These are phyloP conservation scores for Salix viminalis DNA, from an alignment of 345 rosid species.

Conservation along the genomic window DNA sequence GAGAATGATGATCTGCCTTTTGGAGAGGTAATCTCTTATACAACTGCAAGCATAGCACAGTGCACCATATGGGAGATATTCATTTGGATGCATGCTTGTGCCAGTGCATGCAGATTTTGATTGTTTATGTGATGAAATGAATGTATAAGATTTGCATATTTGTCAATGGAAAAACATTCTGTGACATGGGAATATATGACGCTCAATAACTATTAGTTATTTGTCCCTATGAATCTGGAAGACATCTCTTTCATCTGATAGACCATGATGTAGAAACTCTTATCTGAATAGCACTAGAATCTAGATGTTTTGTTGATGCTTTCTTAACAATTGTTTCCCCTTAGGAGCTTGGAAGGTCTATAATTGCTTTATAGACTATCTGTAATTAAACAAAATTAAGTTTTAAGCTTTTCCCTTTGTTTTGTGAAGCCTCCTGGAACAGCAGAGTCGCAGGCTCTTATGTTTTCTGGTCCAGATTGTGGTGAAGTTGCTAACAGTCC, in stretches of 20 bases:
- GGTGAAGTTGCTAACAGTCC: conserved; percentile 86
- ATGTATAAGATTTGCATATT: neutral
- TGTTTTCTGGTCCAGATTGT: conserved; percentile 74
- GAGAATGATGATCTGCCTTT: conserved; percentile 88
- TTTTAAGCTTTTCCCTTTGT: conserved; percentile 14
- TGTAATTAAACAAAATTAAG: neutral
- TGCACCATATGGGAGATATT: neutral
- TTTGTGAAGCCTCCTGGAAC: conserved; percentile 95
- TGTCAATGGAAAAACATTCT: neutral
- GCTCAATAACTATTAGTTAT: neutral
- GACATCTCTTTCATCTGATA: neutral
- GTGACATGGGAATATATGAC: neutral
- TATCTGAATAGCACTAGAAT: neutral
- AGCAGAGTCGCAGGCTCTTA: conserved; percentile 86
- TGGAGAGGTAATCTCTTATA: conserved; percentile 74
- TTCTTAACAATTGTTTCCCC: neutral
- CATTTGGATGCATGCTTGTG: neutral
- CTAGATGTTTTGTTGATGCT: neutral
- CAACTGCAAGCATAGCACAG: neutral
- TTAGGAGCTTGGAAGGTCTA: neutral
- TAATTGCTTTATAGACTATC: neutral
- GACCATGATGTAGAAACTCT: neutral
- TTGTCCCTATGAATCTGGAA: neutral
- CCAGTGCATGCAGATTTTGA: neutral
- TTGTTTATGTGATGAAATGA: neutral